Percentiles rank a stretch among this genome's conserved stretches.
Evolutionary conservation across 2,329 filamentous ascomycete genomes (phyloP).

Genomic region (Claviceps humidiphila): DNA sequence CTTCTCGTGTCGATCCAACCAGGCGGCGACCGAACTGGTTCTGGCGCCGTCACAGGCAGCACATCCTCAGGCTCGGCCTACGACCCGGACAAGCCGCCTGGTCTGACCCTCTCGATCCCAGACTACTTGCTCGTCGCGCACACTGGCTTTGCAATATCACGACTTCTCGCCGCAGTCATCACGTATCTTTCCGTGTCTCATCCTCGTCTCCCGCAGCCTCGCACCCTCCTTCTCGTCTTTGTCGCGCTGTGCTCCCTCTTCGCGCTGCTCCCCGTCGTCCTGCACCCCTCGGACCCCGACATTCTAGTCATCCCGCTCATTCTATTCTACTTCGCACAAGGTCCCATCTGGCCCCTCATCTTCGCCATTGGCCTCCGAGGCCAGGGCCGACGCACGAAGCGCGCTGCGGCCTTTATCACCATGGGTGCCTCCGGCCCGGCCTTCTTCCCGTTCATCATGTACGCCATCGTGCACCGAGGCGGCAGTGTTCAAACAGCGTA

Average conservation of each 20-base stretch:
- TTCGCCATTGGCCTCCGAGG: constrained; percentile 70
- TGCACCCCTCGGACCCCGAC: constrained; percentile 32
- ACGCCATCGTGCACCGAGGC: constrained; percentile 47
- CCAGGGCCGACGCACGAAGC: constrained; percentile 67
- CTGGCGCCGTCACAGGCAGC: constrained; percentile 11
- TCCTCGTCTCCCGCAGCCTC: constrained; percentile 46
- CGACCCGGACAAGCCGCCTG: constrained; percentile 22
- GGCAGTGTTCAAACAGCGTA: constrained; percentile 51
- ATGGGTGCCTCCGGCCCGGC: constrained; percentile 62
- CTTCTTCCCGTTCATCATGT: constrained; percentile 62
- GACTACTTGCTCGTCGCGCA: constrained; percentile 63
- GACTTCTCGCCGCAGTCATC: constrained; percentile 53
- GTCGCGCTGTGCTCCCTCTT: constrained; percentile 47
- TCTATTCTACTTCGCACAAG: constrained; percentile 68
- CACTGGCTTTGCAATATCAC: constrained; percentile 57
- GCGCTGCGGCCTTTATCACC: constrained; percentile 64
- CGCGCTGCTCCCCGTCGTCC: constrained; percentile 32
- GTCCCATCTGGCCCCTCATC: constrained; percentile 70
- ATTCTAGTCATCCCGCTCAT: constrained; percentile 46
- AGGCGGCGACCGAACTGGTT: constrained; percentile 9
- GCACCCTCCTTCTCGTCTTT: constrained; percentile 54
- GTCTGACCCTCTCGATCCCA: constrained; percentile 40
- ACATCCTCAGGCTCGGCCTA: constrained; percentile 14
- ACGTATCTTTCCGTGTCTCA: constrained; percentile 42
- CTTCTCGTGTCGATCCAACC: constrained; percentile 32